Conservation (phyloP, 2,329 filamentous ascomycete genomes). For the Ophiostoma quercus region DNA sequence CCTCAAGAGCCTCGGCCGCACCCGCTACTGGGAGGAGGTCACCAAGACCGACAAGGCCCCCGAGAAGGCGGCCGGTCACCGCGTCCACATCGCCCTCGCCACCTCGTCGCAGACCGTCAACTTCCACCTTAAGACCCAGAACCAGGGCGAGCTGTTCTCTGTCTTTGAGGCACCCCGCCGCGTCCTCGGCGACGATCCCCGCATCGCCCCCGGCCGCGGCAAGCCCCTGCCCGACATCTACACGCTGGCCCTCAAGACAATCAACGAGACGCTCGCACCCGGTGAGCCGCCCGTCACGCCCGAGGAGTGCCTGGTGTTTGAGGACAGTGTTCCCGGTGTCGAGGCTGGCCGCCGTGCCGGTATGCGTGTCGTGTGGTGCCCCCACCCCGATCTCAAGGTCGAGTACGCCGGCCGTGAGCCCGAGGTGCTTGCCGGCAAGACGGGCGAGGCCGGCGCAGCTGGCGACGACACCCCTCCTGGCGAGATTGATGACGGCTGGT, state of each 20-base stretch:
- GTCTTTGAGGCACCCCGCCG: constrained; percentile 65
- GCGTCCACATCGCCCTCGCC: constrained; percentile 77
- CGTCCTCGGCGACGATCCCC: constrained; percentile 77
- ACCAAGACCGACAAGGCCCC: constrained; percentile 21
- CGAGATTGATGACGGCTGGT: constrained; percentile 57
- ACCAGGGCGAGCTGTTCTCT: constrained; percentile 54
- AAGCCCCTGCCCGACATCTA: constrained; percentile 97
- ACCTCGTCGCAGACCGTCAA: constrained; percentile 70
- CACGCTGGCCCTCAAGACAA: constrained; percentile 72
- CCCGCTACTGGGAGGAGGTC: constrained; percentile 44
- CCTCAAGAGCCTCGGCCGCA: constrained; percentile 54
- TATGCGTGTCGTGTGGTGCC: constrained; percentile 92
- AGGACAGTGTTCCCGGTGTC: constrained; percentile 89
- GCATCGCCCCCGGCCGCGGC: constrained; percentile 73
- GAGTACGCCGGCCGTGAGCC: constrained; percentile 73
- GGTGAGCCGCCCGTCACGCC: constrained; percentile 64
- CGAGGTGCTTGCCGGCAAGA: constrained; percentile 76
- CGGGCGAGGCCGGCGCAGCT: constrained; percentile 57
- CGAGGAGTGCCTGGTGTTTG: constrained; percentile 91
- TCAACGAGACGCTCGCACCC: constrained; percentile 67
- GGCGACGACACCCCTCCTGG: constrained; percentile 53
- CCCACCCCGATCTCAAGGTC: constrained; percentile 70
- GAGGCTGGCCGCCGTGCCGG: constrained; percentile 86
- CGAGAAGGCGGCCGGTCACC: constrained; percentile 27
- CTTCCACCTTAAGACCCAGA: constrained; percentile 69